Base-by-base conservation (phyloP, 139 green algal species). In the Choricystis sp. region DNA sequence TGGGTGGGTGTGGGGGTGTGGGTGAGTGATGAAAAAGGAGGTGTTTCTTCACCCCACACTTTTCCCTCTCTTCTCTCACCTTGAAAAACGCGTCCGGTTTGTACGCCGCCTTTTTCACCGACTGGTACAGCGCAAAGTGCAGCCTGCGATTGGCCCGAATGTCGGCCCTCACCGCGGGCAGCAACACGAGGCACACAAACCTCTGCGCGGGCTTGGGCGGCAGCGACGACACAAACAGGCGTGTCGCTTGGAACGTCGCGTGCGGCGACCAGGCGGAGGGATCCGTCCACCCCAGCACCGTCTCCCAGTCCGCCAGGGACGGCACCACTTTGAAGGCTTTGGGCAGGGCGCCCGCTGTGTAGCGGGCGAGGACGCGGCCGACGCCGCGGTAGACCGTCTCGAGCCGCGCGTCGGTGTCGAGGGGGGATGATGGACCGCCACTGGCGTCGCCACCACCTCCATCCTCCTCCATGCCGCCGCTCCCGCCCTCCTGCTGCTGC, bases 261-360 rank as follows among this genome's bases (percentile, higher is more conserved):
- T 95, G 85, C 0, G 89, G 81, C 26, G 73, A 87, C 92, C 92
- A 98, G 31, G 61, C 31, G 55, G 91, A 81, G 22, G 86, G 85
- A 2, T 90, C 76, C 20, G 93, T 99, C 22, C 98, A 72, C 67
- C 79, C 92, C 64, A 99, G 76, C 63, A 97, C 80, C 66, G 97
- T 87, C 79, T 99, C 91, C 94, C 94, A 99, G 71, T 97, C 96
- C 29, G 72, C 69, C 26, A 99, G 78, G 66, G 79, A 88, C 30
- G 94, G 94, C 56, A 99, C 91, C 65, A 98, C 89, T 70, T 98
- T 98, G 81, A 99, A 97, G n/a, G 92, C 94, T 75, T 98, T 96
- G 62, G 91, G 91, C 2, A 97, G 57, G 75, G 94, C 94, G 31
- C 89, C 89, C 2, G 78, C 56, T 0, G 72, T 89, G 79, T 90